A percentile compares a stretch with the other conserved stretches of the same genome.
phyloP scores from a whole-genome alignment of 2,329 filamentous ascomycete genomes.

The Penicillium aurantiogriseum region DNA sequence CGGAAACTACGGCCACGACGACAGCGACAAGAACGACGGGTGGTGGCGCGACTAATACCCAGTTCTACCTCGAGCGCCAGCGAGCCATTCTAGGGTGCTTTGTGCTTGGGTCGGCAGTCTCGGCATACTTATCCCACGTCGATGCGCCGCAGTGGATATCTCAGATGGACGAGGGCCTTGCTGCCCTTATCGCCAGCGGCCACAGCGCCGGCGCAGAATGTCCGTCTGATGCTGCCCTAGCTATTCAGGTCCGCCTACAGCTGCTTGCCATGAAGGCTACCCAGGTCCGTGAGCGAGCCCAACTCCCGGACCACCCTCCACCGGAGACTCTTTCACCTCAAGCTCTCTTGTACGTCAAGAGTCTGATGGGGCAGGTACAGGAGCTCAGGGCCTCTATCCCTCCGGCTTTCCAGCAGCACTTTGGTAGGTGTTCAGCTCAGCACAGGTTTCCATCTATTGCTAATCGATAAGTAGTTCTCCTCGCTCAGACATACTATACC shows the following conservation, averaged over 20 bases:
- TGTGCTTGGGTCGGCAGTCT: background rate
- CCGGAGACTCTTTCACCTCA: background rate
- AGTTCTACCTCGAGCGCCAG: background rate
- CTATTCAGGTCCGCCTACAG: background rate
- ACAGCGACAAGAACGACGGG: background rate
- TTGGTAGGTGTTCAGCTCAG: background rate
- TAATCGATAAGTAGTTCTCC: background rate
- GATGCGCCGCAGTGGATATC: background rate
- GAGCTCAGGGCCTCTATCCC: background rate
- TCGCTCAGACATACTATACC: background rate
- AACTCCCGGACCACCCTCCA: background rate
- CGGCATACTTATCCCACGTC: background rate
- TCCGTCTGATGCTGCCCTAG: background rate
- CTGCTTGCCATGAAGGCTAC: background rate
- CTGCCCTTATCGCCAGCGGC: background rate
- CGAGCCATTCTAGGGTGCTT: background rate
- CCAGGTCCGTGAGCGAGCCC: background rate
- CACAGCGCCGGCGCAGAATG: background rate
- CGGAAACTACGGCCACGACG: background rate
- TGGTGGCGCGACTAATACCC: background rate
- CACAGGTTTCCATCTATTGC: background rate
- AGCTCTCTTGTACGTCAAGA: background rate
- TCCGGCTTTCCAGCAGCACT: background rate
- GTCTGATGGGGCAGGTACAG: background rate
- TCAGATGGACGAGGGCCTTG: background rate